Evolutionary conservation across 345 rosid species (phyloP).

Genomic region (Salix koriyanagi): DNA sequence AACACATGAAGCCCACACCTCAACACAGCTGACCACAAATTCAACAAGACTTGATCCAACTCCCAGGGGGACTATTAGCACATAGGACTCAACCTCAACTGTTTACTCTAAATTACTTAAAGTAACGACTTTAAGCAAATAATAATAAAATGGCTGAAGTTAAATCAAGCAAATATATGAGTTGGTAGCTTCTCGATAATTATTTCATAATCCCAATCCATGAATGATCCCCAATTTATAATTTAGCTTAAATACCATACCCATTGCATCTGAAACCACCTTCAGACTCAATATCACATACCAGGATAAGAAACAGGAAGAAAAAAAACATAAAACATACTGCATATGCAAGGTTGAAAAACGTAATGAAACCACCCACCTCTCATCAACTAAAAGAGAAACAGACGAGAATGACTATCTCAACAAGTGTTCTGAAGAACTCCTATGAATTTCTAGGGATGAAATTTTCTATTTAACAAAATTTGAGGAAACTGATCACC

Average conservation of each 20-base stretch:
- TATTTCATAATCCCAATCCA: no score
- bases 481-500: slow-evolving; percentile 37
- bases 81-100: not conserved
- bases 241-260: no score
- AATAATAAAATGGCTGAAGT: no score
- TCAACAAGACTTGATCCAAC: not conserved
- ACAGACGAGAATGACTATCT: not conserved
- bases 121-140: not conserved
- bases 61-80: not conserved
- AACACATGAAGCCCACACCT: not conserved
- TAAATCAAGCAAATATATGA: no score
- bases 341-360: no score
- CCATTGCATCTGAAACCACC: no score
- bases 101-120: not conserved
- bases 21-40: not conserved
- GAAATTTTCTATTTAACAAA: not conserved
- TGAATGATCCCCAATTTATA: no score
- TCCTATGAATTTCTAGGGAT: not conserved
- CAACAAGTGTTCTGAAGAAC: not conserved
- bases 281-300: no score
- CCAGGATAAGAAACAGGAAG: no score
- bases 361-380: no score
- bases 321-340: no score
- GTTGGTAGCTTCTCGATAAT: no score
- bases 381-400: not conserved